Percentiles rank a stretch among this genome's conserved stretches.
Evolutionary conservation across 2,329 filamentous ascomycete species (phyloP).

Genomic region (Colletotrichum spaethianum): DNA sequence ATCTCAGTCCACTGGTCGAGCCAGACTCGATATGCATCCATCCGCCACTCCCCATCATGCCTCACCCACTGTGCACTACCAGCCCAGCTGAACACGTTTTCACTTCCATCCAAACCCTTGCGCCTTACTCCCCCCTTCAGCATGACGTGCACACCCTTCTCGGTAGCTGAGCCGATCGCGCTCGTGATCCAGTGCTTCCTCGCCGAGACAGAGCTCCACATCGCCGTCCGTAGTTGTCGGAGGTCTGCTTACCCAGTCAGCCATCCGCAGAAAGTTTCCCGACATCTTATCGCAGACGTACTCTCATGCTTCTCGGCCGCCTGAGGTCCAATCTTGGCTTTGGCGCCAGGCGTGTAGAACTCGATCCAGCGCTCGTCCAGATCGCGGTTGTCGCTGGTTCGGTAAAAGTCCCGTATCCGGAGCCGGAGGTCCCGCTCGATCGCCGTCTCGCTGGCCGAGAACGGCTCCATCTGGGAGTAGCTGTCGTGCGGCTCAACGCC

Average conservation of each 20-base stretch:
- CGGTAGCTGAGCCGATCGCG: conserved; percentile 30
- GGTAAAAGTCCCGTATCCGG: conserved; percentile 40
- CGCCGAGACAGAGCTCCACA: conserved; percentile 37
- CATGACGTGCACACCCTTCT: conserved; percentile 38
- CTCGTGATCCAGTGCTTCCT: conserved; percentile 41
- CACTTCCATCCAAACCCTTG: conserved; percentile 29
- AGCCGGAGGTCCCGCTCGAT: conserved; percentile 40
- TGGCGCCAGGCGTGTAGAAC: conserved; percentile 36
- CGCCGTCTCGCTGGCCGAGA: conserved; percentile 35
- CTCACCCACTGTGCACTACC: conserved; percentile 39
- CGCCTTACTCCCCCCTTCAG: conserved; percentile 34
- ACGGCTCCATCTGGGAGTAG: conserved; percentile 38
- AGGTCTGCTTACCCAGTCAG: conserved; percentile 30
- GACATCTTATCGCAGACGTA: conserved; percentile 6
- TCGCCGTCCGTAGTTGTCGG: conserved; percentile 30
- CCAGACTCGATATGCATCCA: conserved; percentile 40
- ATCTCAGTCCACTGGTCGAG: conserved; percentile 36
- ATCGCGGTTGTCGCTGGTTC: conserved; percentile 35
- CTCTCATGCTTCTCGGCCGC: conserved; percentile 30
- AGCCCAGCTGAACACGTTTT: conserved; percentile 36
- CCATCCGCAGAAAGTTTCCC: neutral
- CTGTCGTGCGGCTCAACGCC: conserved; percentile 36
- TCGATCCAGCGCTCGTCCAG: conserved; percentile 34
- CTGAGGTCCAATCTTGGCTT: conserved; percentile 24
- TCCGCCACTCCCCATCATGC: conserved; percentile 38